These are phyloP conservation scores for Phytophthora uliginosa DNA, from an alignment of 352 stramenopile species.

Conservation along the genomic window DNA sequence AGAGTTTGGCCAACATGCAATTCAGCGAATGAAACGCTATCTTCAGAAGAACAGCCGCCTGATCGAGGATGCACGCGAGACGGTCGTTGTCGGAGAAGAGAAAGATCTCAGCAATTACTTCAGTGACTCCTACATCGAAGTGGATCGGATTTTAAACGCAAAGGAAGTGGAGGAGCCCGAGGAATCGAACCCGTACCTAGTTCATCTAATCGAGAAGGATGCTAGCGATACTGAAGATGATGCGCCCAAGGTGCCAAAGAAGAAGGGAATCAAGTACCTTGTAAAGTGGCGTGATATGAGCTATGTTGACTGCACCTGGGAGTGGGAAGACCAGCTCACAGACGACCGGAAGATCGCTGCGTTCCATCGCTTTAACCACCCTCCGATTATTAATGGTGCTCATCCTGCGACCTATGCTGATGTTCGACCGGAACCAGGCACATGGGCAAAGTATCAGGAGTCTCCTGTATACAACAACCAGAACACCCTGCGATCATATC, in stretches of 20 bases:
- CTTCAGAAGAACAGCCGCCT: constrained; percentile 89
- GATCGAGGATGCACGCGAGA: constrained; percentile 83
- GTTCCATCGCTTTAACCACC: constrained; percentile 90
- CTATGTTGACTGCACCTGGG: constrained; percentile 92
- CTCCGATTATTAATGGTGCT: constrained; percentile 85
- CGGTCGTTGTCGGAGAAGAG: constrained; percentile 75
- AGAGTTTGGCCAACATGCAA: constrained; percentile 79
- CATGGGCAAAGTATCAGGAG: constrained; percentile 91
- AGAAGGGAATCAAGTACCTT: constrained; percentile 92
- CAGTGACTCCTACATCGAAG: constrained; percentile 85
- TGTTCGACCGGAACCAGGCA: constrained; percentile 75
- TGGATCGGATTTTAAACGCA: constrained; percentile 82
- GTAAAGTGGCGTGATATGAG: constrained; percentile 94
- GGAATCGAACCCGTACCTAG: constrained; percentile 73
- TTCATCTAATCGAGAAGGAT: constrained; percentile 45
- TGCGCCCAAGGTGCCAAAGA: constrained; percentile 57
- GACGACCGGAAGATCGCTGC: constrained; percentile 92
- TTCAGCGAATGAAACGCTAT: constrained; percentile 88
- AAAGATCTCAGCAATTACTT: constrained; percentile 89
- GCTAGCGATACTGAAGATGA: constrained; percentile 57
- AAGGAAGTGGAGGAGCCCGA: constrained; percentile 86
- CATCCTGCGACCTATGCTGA: constrained; percentile 88
- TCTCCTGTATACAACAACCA: constrained; percentile 95
- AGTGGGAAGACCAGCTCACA: constrained; percentile 91
- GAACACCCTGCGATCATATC: constrained; percentile 97